Percentiles rank a stretch among this genome's conserved stretches.
phyloP scores from a whole-genome alignment of 148 eudicot species.

The Tetragonia tetragonoides region DNA sequence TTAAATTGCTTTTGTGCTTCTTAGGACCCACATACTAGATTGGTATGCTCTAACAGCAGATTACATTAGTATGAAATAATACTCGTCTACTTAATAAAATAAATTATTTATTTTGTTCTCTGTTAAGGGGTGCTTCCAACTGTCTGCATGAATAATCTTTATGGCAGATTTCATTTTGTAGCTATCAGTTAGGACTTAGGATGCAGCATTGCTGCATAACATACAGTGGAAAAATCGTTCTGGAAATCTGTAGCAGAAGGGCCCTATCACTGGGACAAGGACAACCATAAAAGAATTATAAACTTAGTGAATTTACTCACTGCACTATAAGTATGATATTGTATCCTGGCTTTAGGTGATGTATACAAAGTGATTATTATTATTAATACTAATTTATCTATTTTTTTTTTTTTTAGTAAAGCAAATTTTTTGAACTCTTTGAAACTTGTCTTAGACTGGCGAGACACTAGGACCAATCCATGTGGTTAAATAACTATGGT shows the following conservation, averaged over 20 bases:
- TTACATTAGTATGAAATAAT: not conserved
- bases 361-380: too few relatives aligned
- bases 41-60: constrained; percentile 5
- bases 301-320: not conserved
- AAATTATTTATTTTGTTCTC: constrained; percentile 11
- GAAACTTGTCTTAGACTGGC: too few relatives aligned
- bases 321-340: not conserved
- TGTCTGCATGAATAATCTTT: not conserved
- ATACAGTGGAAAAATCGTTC: not conserved
- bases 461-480: too few relatives aligned
- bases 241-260: constrained; percentile 10
- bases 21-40: constrained; percentile 14
- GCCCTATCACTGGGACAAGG: not conserved
- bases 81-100: not conserved
- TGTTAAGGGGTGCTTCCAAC: constrained; percentile 9
- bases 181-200: not conserved
- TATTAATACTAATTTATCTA: too few relatives aligned
- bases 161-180: not conserved
- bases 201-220: not conserved
- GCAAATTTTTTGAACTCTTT: too few relatives aligned
- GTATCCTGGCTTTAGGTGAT: not conserved
- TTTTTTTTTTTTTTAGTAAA: too few relatives aligned
- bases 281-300: not conserved
- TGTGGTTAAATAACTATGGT: not conserved
- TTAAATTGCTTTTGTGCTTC: constrained; percentile 15